Evolutionary conservation across 768 basidiomycete genomes (phyloP).

Genomic region (Boletus pseudopeckii): DNA sequence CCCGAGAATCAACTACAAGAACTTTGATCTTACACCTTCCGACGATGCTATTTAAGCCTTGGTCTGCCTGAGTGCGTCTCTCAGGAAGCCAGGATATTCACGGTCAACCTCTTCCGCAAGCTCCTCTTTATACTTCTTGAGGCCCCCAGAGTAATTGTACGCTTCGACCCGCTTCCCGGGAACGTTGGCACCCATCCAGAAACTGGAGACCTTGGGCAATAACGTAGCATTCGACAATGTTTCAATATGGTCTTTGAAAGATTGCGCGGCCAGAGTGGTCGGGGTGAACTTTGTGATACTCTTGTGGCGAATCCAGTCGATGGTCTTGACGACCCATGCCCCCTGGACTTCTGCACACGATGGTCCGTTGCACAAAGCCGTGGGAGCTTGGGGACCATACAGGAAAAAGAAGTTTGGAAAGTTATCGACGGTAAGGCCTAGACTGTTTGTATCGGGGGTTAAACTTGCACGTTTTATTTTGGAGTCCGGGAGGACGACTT

Average conservation of each 20-base stretch:
- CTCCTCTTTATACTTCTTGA: constrained; percentile 8
- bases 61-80: constrained; percentile 2
- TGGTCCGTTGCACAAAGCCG: constrained; percentile 3
- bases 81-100: constrained; percentile 8
- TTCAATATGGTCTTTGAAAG: constrained; percentile 2
- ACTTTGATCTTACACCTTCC: neutral
- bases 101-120: constrained; percentile 5
- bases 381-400: constrained; percentile 11
- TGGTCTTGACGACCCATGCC: constrained; percentile 1
- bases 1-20: neutral
- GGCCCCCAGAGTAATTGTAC: constrained; percentile 6
- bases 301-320: constrained; percentile 1
- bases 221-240: neutral
- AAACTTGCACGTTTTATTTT: neutral
- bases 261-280: neutral
- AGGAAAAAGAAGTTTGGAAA: constrained; percentile 7
- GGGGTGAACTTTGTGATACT: constrained; percentile 9
- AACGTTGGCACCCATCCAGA: constrained; percentile 8
- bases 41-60: neutral
- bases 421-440: constrained; percentile 4
- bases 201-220: constrained; percentile 5
- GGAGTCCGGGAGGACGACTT: neutral
- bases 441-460: neutral
- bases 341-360: constrained; percentile 3
- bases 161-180: constrained; percentile 8